phyloP scores from a whole-genome alignment of 305 asterid genomes.

The Solanum aculeatissimum region DNA sequence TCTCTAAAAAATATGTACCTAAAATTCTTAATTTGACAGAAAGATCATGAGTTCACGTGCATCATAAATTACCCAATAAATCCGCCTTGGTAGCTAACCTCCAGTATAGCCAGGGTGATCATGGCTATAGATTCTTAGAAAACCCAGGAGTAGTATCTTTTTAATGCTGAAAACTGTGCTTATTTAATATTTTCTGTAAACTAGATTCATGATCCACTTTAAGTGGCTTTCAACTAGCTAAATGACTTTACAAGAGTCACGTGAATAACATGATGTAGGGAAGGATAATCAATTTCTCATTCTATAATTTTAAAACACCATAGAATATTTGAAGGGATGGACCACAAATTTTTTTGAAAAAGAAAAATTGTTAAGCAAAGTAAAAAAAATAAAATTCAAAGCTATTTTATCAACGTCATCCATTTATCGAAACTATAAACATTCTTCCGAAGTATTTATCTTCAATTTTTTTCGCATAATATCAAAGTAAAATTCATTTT shows the following conservation, averaged over 20 bases:
- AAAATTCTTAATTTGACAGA: neutral
- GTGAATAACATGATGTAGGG: neutral
- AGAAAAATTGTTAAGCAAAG: neutral
- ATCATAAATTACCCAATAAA: neutral
- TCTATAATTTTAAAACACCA: neutral
- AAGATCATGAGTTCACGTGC: neutral
- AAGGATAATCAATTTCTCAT: neutral
- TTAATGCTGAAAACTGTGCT: neutral
- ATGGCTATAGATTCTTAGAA: neutral
- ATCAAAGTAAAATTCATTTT: accelerated
- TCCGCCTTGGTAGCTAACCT: neutral
- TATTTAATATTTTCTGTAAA: neutral
- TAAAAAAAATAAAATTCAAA: too few relatives aligned
- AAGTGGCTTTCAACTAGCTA: neutral
- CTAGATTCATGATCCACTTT: neutral
- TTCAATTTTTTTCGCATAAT: neutral
- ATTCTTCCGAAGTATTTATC: too few relatives aligned
- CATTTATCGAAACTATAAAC: too few relatives aligned
- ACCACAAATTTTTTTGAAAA: neutral
- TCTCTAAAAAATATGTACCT: too few relatives aligned
- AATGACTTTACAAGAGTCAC: neutral
- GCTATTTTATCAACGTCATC: neutral
- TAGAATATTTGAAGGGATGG: neutral
- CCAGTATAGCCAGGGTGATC: neutral
- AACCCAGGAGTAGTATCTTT: neutral